Evolutionary conservation across 495 filamentous ascomycete species (phyloP), one percentile per base, ranked within the genome.

Genomic region (Penicillium riverlandense): DNA sequence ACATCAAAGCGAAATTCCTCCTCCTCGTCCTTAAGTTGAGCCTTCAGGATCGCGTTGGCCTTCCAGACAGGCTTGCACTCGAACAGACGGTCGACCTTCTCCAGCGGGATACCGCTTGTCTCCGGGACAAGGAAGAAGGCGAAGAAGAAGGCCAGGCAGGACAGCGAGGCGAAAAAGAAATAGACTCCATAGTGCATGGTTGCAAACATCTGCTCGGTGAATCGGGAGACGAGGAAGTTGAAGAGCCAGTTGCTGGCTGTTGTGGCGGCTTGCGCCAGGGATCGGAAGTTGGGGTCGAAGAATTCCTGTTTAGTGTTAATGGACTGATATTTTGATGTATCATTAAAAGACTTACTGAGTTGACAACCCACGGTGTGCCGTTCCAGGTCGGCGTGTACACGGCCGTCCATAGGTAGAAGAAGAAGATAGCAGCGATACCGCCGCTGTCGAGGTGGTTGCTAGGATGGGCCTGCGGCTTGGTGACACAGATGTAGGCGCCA

Each of bases 381-480:
- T 88, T 86, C 83, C 84, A 86, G 1, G 78, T 78, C 0, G 83
- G 78, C 0, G 82, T 84, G 53, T 88, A 88, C 57, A 83, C 82
- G 1, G 81, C 79, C 11, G 83, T 85, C 79, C 82, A 86, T 8
- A 88, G 74, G 54, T 86, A 88, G 69, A 86, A 86, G 70, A 87
- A 85, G 70, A 85, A 79, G 14, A 87, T 75, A 12, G 82, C 82
- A 0, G 78, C 78, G 40, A 84, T 83, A 42, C 82, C 82, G 29
- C 72, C 77, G 2, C 72, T 60, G 14, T 65, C 61, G 9, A 85
- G 61, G n/a, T 58, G 45, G 7, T 44, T 41, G 12, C 41, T 61
- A 14, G 59, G 58, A 35, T 76, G 64, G 1, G 66, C 53, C n/a
- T 55, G 63, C 4, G 79, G 71, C 45, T 77, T 59, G 6, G 78